Conservation (phyloP, 495 filamentous ascomycete species). For the Gamarada debralockiae region DNA sequence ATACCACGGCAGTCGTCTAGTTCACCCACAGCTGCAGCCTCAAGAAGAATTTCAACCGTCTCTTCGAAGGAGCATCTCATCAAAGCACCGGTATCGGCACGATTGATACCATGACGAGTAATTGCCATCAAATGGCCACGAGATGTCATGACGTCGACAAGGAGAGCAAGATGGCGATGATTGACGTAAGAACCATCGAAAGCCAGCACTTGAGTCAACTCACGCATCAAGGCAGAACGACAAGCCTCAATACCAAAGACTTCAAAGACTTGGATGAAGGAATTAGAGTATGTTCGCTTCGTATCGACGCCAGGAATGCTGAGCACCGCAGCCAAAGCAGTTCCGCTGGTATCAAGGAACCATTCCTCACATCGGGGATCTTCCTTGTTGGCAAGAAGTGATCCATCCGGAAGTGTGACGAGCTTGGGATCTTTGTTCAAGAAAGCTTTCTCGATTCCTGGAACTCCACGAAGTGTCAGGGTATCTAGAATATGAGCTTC, state of each 20-base stretch:
- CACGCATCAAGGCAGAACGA: conserved; percentile 76
- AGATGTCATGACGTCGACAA: conserved; percentile 98
- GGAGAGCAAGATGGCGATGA: conserved; percentile 91
- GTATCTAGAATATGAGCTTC: conserved; percentile 88
- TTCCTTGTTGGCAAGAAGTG: conserved; percentile 62
- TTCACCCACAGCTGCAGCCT: conserved; percentile 90
- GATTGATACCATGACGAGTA: conserved; percentile 97
- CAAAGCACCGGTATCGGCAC: conserved; percentile 92
- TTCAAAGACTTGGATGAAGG: conserved; percentile 87
- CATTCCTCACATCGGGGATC: conserved; percentile 79
- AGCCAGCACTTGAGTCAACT: conserved; percentile 85
- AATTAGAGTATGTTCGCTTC: conserved; percentile 88
- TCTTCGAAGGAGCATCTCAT: conserved; percentile 99
- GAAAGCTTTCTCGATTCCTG: conserved; percentile 85
- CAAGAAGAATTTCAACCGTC: conserved; percentile 95
- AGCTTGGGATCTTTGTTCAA: conserved; percentile 75
- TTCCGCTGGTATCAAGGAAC: conserved; percentile 92
- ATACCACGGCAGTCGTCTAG: conserved; percentile 97
- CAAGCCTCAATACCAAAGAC: conserved; percentile 96
- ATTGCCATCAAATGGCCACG: conserved; percentile 91
- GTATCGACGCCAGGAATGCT: conserved; percentile 85
- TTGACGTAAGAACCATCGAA: conserved; percentile 99
- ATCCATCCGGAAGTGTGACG: conserved; percentile 58
- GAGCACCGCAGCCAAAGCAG: conserved; percentile 76
- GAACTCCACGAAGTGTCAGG: conserved; percentile 83